Percentiles rank a stretch among this genome's conserved stretches.
Evolutionary conservation across 2,329 filamentous ascomycete genomes (phyloP).

Genomic region (Sporothrix mexicana): DNA sequence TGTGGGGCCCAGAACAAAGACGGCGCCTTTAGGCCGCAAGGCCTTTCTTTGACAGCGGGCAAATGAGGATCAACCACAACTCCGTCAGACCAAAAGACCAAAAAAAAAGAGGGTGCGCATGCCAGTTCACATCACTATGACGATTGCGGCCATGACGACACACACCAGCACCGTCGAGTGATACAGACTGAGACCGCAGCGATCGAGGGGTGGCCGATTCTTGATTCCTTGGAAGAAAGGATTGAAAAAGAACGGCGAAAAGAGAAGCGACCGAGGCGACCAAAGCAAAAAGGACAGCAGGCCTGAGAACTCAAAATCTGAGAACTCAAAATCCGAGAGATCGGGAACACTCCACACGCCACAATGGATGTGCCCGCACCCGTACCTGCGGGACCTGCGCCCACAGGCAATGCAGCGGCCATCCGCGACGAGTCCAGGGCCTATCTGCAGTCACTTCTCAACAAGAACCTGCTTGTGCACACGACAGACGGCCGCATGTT

Average conservation of each 20-base stretch:
- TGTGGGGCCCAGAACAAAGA: conserved; percentile 16
- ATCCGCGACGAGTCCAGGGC: conserved; percentile 29
- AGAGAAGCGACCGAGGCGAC: neutral
- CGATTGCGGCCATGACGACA: conserved; percentile 28
- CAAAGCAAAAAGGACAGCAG: no score
- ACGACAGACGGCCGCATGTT: conserved; percentile 88
- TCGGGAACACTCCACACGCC: neutral
- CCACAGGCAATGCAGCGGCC: neutral
- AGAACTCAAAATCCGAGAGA: neutral
- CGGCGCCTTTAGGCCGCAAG: neutral
- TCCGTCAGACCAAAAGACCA: conserved; percentile 1
- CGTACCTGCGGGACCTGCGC: neutral
- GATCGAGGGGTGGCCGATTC: neutral
- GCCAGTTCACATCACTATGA: conserved; percentile 24
- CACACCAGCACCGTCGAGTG: conserved; percentile 1
- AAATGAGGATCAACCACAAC: conserved; percentile 22
- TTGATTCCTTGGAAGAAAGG: neutral
- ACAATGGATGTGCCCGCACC: neutral
- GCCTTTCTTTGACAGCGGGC: conserved; percentile 10
- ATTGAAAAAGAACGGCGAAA: neutral
- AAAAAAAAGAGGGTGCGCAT: neutral
- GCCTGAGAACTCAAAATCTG: neutral
- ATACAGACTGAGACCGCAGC: conserved; percentile 15
- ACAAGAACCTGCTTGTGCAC: conserved; percentile 78
- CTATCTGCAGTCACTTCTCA: conserved; percentile 71